Percentiles rank a stretch among this genome's conserved stretches.
phyloP scores from a whole-genome alignment of 202 grass and related monocot species.

The Panicum hallii region DNA sequence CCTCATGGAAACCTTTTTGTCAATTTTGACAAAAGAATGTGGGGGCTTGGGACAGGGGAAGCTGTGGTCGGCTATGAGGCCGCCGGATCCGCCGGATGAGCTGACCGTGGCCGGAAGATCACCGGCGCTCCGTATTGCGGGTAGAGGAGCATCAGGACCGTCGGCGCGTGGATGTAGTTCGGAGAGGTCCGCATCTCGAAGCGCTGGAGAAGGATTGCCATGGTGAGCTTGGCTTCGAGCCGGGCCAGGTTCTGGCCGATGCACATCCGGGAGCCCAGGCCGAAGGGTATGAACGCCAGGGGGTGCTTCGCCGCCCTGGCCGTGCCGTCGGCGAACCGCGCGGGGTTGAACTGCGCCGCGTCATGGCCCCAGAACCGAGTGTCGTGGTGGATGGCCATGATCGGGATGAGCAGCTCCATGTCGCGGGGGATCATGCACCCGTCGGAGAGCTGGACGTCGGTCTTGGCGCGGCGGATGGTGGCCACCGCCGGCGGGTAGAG shows the following conservation, averaged over 20 bases:
- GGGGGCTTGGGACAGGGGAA: background rate
- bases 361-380: constrained; percentile 54
- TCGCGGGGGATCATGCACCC: constrained; percentile 63
- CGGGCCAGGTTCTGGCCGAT: constrained; percentile 75
- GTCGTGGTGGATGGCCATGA: constrained; percentile 88
- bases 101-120: constrained; percentile 49
- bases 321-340: constrained; percentile 48
- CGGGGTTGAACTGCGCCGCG: constrained; percentile 68
- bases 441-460: constrained; percentile 54
- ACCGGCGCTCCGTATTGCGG: constrained; percentile 72
- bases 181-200: constrained; percentile 55
- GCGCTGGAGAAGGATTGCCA: constrained; percentile 58
- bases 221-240: constrained; percentile 66
- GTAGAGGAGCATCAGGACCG: constrained; percentile 80
- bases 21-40: constrained; percentile 40
- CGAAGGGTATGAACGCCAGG: constrained; percentile 65
- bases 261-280: constrained; percentile 75
- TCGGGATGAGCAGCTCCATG: constrained; percentile 73
- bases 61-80: background rate
- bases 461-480: constrained; percentile 72
- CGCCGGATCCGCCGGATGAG: background rate
- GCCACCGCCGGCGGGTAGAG: constrained; percentile 86
- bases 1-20: background rate
- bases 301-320: constrained; percentile 62
- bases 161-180: constrained; percentile 66